Percentiles rank a stretch among this genome's conserved stretches.
Evolutionary conservation across 2,329 filamentous ascomycete genomes (phyloP).

Genomic region (Endothia cerciana): DNA sequence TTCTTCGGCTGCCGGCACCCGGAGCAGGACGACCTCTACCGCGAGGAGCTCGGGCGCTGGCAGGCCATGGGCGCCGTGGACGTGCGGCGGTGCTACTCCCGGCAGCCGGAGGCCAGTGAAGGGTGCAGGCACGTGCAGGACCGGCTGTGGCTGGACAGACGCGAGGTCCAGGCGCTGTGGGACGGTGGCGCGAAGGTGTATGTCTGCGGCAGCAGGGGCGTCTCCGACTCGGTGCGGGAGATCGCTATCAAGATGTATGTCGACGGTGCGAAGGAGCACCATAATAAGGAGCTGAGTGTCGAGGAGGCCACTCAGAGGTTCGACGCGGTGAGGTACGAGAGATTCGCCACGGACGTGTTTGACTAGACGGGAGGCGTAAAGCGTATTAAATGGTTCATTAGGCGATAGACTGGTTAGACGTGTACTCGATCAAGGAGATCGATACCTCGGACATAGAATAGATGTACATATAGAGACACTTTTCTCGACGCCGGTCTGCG

Average conservation of each 20-base stretch:
- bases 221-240: conserved; percentile 48
- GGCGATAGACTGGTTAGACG: too few relatives aligned
- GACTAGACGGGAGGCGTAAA: conserved; percentile 41
- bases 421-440: too few relatives aligned
- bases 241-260: conserved; percentile 41
- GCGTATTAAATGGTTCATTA: too few relatives aligned
- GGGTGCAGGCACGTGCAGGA: conserved; percentile 47
- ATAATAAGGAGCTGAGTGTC: conserved; percentile 32
- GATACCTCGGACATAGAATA: not conserved
- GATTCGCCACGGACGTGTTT: conserved; percentile 66
- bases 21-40: conserved; percentile 62
- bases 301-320: conserved; percentile 49
- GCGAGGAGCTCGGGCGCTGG: conserved; percentile 63
- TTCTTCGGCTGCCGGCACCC: conserved; percentile 66
- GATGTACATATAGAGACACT: not conserved
- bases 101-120: conserved; percentile 47
- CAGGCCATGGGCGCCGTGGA: conserved; percentile 62
- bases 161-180: conserved; percentile 41
- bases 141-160: conserved; percentile 50
- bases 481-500: not conserved
- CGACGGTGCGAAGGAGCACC: conserved; percentile 37
- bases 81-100: conserved; percentile 64
- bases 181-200: conserved; percentile 54
- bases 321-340: conserved; percentile 54
- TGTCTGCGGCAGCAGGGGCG: conserved; percentile 59